A percentile compares a stretch with the other conserved stretches of the same genome.
Conservation (phyloP, 108 stramenopile genomes). For the Nitzschia sp. region DNA sequence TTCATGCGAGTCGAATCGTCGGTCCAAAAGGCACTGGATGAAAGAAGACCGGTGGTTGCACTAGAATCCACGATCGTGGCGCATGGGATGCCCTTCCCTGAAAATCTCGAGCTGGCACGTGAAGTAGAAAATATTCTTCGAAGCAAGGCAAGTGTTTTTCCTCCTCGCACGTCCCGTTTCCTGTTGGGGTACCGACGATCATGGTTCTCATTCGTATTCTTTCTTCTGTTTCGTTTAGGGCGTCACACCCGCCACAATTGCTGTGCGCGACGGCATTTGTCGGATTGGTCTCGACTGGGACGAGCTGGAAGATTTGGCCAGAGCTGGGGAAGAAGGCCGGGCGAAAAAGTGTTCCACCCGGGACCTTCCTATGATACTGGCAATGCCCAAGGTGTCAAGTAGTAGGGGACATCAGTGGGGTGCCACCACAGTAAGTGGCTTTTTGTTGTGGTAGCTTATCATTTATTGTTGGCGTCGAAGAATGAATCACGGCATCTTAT, state of each 20-base stretch:
- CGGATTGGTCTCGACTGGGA: conserved; percentile 78
- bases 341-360: conserved; percentile 88
- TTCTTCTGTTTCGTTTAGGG: too few species aligned
- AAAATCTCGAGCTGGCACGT: conserved; percentile 87
- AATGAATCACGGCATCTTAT: background rate
- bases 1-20: conserved; percentile 20
- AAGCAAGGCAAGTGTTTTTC: conserved; percentile 17
- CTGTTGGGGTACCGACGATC: too few species aligned
- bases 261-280: conserved; percentile 79
- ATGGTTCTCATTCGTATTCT: too few species aligned
- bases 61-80: conserved; percentile 98
- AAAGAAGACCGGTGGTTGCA: conserved; percentile 71
- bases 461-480: too few species aligned
- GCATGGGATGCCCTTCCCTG: conserved; percentile 98
- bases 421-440: conserved; percentile 29
- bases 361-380: conserved; percentile 79
- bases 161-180: too few species aligned
- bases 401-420: conserved; percentile 37
- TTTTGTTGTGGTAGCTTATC: too few species aligned
- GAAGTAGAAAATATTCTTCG: conserved; percentile 66
- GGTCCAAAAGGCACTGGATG: conserved; percentile 41
- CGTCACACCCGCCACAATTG: conserved; percentile 93
- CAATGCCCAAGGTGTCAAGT: conserved; percentile 13
- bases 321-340: conserved; percentile 64
- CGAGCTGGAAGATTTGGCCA: conserved; percentile 86